Base-by-base conservation (phyloP, 2,329 filamentous ascomycete genomes). In the Apiospora pterosperma region DNA sequence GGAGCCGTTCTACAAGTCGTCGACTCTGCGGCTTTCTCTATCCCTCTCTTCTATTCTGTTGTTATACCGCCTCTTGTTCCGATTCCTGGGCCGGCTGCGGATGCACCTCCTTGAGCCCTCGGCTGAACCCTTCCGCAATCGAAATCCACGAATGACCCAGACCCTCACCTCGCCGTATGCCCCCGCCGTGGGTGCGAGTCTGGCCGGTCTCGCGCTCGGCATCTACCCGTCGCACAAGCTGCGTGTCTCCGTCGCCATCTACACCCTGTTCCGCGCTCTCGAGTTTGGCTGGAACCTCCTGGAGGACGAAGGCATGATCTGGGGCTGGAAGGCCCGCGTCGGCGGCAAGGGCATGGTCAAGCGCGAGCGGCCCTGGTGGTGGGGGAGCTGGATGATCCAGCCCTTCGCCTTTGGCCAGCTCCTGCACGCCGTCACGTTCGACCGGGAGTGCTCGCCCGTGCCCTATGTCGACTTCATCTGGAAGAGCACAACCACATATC, bases 241-340 rank as follows among this genome's bases (percentile, higher is more conserved):
- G 70, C 89, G 96, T 61, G 83, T 95, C 62, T 92, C 92, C 0
- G 85, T 96, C 59, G 90, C 93, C 16, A 92, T 98, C 67, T 96
- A 95, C 74, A 82, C 90, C 64, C 83, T 93, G 67, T 95, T 93
- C 69, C 86, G 92, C 61, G 92, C 92, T 1, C 81, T 96, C 41
- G 95, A 99, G 75, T 96, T 95, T 70, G 84, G 87, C 5, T 98
- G 94, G 84, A 97, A 97, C 76, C 83, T 90, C 23, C 84, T 92
- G 5, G 92, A 97, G 73, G 88, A 90, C 55, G 88, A 91, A 48
- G 90, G 90, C 7, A 88, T 85, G 71, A 81, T 90, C 61, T 90
- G 88, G 88, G 87, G 86, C 2, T 80, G 79, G 70, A 82, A 82
- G 69, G 34, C 68, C 14, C 69, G 72, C 11, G 72, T 71, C 11